Base-by-base conservation (phyloP, 2,329 filamentous ascomycete species). In the Lasiodiplodia gonubiensis region DNA sequence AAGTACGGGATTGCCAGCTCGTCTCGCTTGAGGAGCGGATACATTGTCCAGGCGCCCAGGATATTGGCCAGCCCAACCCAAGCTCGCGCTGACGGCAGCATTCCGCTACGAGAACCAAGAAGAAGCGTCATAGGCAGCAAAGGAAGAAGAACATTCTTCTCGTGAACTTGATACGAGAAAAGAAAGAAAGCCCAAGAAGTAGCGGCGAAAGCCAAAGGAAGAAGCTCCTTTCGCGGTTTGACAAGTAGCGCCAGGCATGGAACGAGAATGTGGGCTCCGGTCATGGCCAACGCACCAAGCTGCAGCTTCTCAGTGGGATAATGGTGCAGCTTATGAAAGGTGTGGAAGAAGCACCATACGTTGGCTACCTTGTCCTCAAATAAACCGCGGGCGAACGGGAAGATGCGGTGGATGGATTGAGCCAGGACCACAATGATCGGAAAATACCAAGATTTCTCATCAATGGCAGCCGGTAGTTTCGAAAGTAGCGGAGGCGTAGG, bases 301-400 rank as follows among this genome's bases (percentile, higher is more conserved):
- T 97, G 93, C 35, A 99, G 86, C 6, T 93, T 78, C 8, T 86
- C 84, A 2, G 88, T 79, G 0, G 92, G 88, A 71, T 93, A 95
- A 21, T 87, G 82, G 70, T 91, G 87, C 46, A 99, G 87, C 80
- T 99, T 99, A 81, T 97, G 85, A 66, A 96, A 85, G 0, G 95
- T 90, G 76, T 98, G 96, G 67, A 94, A 85, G 4, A 93, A 90
- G 77, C 95, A 99, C 95, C 95, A 99, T 74, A 97, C 91, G 77
- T 99, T 99, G 74, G 95, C 95, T 23, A 99, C 96, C 80, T 99
- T 99, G 82, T 98, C 95, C 80, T 99, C 96, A 74, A 98, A 99
- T 7, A 99, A 82, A 3, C 95, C 95, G n/a, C 95, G 89, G 1
- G 94, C 89, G 76, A 99, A 97, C 0, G 96, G 95, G 74, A 99